Base-by-base conservation (phyloP, 1,284 basidiomycete species). In the Neolentinus lepideus region DNA sequence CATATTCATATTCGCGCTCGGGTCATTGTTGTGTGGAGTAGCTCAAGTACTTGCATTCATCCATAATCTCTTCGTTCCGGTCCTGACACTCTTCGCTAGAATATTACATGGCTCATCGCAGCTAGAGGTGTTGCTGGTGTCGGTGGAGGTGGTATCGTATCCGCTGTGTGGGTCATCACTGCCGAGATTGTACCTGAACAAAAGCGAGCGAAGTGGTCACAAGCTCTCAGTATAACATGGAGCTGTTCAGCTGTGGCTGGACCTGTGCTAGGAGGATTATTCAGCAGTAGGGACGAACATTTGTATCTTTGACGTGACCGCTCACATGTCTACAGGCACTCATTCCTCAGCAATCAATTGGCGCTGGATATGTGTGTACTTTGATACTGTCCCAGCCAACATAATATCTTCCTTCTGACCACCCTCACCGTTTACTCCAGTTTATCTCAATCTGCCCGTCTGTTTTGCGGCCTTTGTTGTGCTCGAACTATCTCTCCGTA, bases 71-170 rank as follows among this genome's bases (percentile, higher is more conserved):
- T 52, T 58, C 38, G 54, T 53, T 24, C 53, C 47, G 55, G 52
- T 43, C 27, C 52, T 35, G 29, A 55, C 27, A 55, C 60, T 58
- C 14, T 56, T 52, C 56, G 58, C 45, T 63, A 91, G 86, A 79
- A 69, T 58, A 84, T 88, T 56, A 68, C 73, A 57, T 85, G 75
- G 73, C 72, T 85, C 50, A 79, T 85, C 54, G 61, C 76, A 21
- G 76, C 76, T 51, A 75, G 83, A 35, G 83, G 76, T 35, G 55
- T 85, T 48, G 84, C 87, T 59, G 88, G 88, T 45, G 72, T 88
- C 57, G 89, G 89, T 22, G 90, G 84, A 19, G 89, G 90, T 50
- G 89, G 89, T 10, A 90, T 92, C 59, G 89, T 91, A 47, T 83
- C 80, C 61, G 77, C 85, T 47, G 88, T 92, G 46, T 92, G 89